Evolutionary conservation across 306 rosid species (phyloP), one percentile per base, ranked within the genome.

Genomic region (Castanopsis chinensis): DNA sequence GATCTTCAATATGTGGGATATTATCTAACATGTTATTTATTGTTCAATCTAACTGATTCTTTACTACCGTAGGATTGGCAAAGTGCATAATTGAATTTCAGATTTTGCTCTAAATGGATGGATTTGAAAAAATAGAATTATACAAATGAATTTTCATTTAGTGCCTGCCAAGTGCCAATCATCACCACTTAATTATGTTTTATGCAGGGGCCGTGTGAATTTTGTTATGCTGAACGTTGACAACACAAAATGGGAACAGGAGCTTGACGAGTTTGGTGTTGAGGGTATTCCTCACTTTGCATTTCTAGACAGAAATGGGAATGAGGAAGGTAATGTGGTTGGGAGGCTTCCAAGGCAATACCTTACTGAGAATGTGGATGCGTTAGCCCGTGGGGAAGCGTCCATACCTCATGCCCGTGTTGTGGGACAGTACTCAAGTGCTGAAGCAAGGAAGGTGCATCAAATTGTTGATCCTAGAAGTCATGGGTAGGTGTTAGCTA

Each of bases 211-310:
- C 33, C 87, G 84, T 21, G 91, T 91, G 73, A 91, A 91, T 74
- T 89, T 91, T 78, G 96, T 91, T 18, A 83, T 91, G 96, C 81
- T 91, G 75, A 94, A 94, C 76, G 97, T 94, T 70, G 98, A 94
- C 81, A 94, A 94, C 79, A 94, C 98, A 3, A 94, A 89, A 74
- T 94, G 98, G 99, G 99, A 95, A 82, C 98, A 95, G 74, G 97
- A 93, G 94, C 90, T 95, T 78, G 99, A 93, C 13, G 99, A 93
- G 86, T 95, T 93, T 79, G 99, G 98, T 2, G 99, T 95, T 72
- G 99, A 93, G 90, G 99, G 99, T 65, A 95, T 95, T 81, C 99
- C 99, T 17, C 99, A 95, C 83, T 95, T 95, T 72, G 90, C 98
- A 1, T 95, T 95, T 84, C 93, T 95, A 15, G 99, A 93, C 74